Conservation (phyloP, 495 filamentous ascomycete species). For the Penicillium bovifimosum region DNA sequence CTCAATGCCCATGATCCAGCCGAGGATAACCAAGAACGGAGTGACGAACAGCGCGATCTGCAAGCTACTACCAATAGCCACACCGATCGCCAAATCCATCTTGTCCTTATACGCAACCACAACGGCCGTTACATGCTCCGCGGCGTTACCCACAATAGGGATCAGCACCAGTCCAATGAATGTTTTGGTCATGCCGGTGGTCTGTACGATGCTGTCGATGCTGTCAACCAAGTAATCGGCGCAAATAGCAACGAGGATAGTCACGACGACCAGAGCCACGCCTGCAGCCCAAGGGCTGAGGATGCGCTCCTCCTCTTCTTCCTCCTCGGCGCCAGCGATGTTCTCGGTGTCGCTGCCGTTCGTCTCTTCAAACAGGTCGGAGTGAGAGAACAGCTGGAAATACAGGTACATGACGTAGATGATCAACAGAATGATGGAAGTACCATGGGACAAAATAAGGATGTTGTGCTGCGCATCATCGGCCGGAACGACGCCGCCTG, state of each 20-base stretch:
- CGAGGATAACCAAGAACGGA: conserved; percentile 82
- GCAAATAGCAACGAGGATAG: conserved; percentile 79
- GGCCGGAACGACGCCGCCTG: conserved; percentile 11
- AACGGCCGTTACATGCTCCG: conserved; percentile 92
- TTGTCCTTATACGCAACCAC: conserved; percentile 91
- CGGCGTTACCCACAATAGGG: conserved; percentile 95
- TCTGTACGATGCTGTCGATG: conserved; percentile 82
- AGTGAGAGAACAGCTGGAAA: conserved; percentile 85
- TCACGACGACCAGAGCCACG: conserved; percentile 67
- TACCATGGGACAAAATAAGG: conserved; percentile 81
- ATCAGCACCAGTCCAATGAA: conserved; percentile 95
- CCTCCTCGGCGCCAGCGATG: conserved; percentile 28
- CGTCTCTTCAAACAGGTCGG: conserved; percentile 70
- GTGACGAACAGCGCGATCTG: conserved; percentile 94
- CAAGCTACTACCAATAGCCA: conserved; percentile 88
- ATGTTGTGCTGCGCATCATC: conserved; percentile 47
- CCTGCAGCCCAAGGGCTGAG: conserved; percentile 68
- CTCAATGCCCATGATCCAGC: conserved; percentile 76
- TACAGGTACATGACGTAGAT: conserved; percentile 87
- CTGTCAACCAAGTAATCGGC: conserved; percentile 91
- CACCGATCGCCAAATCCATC: conserved; percentile 95
- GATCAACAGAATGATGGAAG: conserved; percentile 78
- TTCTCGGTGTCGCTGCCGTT: conserved; percentile 34
- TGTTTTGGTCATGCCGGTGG: conserved; percentile 82
- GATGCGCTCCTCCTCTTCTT: conserved; percentile 52